Conservation (phyloP, 306 rosid species). For the Fagus sylvatica region DNA sequence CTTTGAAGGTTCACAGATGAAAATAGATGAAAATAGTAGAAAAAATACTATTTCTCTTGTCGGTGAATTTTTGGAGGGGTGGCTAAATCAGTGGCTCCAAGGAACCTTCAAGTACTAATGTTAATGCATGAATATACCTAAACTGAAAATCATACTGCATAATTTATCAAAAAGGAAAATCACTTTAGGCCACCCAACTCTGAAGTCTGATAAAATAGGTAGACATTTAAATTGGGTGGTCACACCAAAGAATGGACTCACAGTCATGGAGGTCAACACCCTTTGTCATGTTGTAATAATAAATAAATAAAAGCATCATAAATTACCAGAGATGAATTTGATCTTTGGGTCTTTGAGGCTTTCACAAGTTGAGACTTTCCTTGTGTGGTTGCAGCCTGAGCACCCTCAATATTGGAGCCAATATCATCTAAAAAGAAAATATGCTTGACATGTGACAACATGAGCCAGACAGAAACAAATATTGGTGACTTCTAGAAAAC, state of each 20-base stretch:
- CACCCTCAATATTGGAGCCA: constrained; percentile 72
- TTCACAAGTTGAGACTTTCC: constrained; percentile 73
- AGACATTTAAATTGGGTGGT: background rate
- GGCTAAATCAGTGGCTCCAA: background rate
- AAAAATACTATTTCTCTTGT: too few relatives aligned
- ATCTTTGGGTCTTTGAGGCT: constrained; percentile 86
- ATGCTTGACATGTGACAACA: constrained; percentile 29
- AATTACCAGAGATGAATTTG: constrained; percentile 90
- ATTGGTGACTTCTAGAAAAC: constrained; percentile 3
- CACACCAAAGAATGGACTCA: background rate
- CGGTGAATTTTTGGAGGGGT: background rate
- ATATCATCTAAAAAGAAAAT: constrained; percentile 64
- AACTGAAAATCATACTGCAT: background rate
- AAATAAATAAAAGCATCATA: background rate
- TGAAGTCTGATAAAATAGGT: background rate
- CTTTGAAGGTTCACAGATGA: background rate
- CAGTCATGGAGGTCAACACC: background rate
- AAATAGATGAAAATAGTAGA: background rate
- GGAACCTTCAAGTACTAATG: too few relatives aligned
- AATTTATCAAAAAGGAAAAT: too few relatives aligned
- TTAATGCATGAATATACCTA: background rate
- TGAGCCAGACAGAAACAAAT: constrained; percentile 8
- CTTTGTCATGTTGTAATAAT: background rate
- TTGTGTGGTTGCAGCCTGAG: constrained; percentile 79
- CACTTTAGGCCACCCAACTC: background rate